Conservation (phyloP, 2,329 filamentous ascomycete species). For the Hypomyces rosellus region DNA sequence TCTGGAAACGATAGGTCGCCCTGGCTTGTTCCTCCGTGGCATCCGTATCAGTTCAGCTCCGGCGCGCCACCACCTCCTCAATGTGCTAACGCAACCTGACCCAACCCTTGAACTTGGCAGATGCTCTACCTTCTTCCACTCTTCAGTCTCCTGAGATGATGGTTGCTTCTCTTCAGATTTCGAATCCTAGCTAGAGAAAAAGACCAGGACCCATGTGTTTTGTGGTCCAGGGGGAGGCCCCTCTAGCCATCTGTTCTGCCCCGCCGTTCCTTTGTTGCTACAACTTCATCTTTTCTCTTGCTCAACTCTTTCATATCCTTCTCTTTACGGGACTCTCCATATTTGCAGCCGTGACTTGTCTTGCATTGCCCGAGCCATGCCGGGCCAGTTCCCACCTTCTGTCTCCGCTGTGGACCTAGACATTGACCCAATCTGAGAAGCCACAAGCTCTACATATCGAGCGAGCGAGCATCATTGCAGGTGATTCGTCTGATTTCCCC, state of each 20-base stretch:
- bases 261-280: slow-evolving; percentile 9
- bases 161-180: slow-evolving; percentile 9
- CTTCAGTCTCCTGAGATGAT: slow-evolving; percentile 1
- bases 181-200: slow-evolving; percentile 10
- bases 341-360: slow-evolving; percentile 1
- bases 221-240: slow-evolving; percentile 8
- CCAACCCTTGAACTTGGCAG: slow-evolving; percentile 3
- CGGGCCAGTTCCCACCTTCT: slow-evolving; percentile 10
- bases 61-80: slow-evolving; percentile 6
- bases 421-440: slow-evolving; percentile 8
- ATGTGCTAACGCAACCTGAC: slow-evolving; percentile 3
- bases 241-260: slow-evolving; percentile 12
- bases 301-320: slow-evolving; percentile 5
- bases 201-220: slow-evolving; percentile 9
- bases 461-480: slow-evolving; percentile 9
- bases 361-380: slow-evolving; percentile 7
- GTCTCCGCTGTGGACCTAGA: slow-evolving; percentile 12
- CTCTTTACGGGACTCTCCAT: slow-evolving; percentile 9
- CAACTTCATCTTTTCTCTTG: slow-evolving; percentile 10
- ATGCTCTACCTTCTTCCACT: neutral
- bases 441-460: slow-evolving; percentile 9
- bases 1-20: slow-evolving; percentile 4
- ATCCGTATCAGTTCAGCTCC: slow-evolving; percentile 9
- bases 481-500: slow-evolving; percentile 10
- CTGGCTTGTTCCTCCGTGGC: slow-evolving; percentile 7